A percentile compares a stretch with the other conserved stretches of the same genome.
Evolutionary conservation across 306 rosid genomes (phyloP).

Genomic region (Cucurbita moschata): DNA sequence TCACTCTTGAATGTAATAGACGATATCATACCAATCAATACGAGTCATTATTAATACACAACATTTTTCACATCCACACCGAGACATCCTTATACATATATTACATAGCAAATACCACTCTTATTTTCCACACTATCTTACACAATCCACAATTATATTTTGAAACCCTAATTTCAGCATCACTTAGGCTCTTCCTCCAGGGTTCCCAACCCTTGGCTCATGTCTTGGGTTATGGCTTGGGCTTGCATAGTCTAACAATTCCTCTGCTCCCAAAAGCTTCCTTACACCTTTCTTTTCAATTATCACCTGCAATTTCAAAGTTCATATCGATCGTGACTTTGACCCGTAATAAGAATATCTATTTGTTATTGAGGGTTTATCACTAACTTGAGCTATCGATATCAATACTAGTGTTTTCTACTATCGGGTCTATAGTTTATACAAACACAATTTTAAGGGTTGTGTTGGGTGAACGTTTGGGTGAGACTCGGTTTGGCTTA

Average conservation of each 20-base stretch:
- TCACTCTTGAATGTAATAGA: neutral
- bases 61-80: neutral
- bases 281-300: conserved; percentile 15
- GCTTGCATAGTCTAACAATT: conserved; percentile 30
- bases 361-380: neutral
- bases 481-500: neutral
- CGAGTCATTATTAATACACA: neutral
- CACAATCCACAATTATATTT: neutral
- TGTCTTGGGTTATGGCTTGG: conserved; percentile 12
- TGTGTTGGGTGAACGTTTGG: neutral
- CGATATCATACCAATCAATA: no score
- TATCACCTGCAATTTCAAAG: neutral
- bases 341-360: neutral
- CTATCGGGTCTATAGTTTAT: neutral
- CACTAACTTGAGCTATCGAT: neutral
- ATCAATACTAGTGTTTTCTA: no score
- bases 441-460: neutral
- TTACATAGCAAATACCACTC: neutral
- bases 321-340: no score
- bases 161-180: neutral
- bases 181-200: conserved; percentile 13
- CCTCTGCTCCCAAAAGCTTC: conserved; percentile 26
- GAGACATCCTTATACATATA: neutral
- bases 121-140: neutral
- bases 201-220: conserved; percentile 22